Percentiles rank a stretch among this genome's conserved stretches.
Conservation (phyloP, 345 rosid genomes). For the Gossypium herbaceum region DNA sequence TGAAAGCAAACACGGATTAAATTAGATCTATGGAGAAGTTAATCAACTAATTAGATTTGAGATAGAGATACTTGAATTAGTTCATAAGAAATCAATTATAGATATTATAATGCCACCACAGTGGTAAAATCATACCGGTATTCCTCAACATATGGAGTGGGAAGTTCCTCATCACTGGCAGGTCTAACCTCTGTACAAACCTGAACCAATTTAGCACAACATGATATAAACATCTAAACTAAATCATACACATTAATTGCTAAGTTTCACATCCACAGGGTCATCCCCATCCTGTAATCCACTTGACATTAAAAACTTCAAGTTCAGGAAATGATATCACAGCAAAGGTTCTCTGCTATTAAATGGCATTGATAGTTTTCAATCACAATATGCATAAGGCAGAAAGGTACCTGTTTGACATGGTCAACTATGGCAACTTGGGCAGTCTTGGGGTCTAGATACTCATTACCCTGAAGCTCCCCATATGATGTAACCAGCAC, state of each 20-base stretch:
- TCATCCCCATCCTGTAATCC: not conserved
- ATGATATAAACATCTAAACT: constrained; percentile 20
- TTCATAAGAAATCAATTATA: constrained; percentile 5
- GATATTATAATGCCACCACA: not conserved
- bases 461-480: constrained; percentile 62
- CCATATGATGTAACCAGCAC: constrained; percentile 63
- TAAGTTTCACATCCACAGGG: not conserved
- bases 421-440: constrained; percentile 86
- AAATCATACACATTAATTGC: not conserved
- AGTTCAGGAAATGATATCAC: not conserved
- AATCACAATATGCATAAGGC: not conserved
- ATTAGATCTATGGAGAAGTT: not conserved
- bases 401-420: constrained; percentile 73
- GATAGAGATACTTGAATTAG: not conserved
- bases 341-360: not conserved
- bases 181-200: constrained; percentile 89
- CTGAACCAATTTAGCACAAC: constrained; percentile 62
- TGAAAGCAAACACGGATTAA: not conserved
- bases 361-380: not conserved
- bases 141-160: constrained; percentile 81
- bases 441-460: constrained; percentile 87
- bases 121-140: constrained; percentile 52
- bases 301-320: not conserved
- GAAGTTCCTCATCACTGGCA: constrained; percentile 87
- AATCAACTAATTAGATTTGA: not conserved